These are phyloP conservation scores for Gentiana dahurica DNA, from an alignment of 257 asterid species.

Conservation along the genomic window DNA sequence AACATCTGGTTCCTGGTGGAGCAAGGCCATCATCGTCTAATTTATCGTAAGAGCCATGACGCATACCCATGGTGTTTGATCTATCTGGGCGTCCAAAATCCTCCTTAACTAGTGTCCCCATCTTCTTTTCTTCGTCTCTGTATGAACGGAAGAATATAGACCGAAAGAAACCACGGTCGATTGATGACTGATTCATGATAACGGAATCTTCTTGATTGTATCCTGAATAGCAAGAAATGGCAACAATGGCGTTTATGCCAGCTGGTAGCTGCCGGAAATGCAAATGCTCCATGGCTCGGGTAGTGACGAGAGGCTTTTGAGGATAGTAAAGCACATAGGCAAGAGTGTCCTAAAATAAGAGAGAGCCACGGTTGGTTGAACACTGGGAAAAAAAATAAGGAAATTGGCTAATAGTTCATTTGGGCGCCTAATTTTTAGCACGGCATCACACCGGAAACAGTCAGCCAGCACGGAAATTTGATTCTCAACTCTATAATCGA, in stretches of 20 bases:
- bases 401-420: not conserved
- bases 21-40: slow-evolving; percentile 97
- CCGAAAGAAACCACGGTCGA: slow-evolving; percentile 94
- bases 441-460: too few relatives aligned
- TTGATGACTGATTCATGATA: slow-evolving; percentile 93
- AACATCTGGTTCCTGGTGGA: slow-evolving; percentile 92
- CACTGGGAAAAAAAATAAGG: not conserved
- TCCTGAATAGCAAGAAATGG: slow-evolving; percentile 90
- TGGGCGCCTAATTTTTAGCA: too few relatives aligned
- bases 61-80: slow-evolving; percentile 93
- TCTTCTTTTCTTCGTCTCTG: slow-evolving; percentile 94
- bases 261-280: slow-evolving; percentile 98
- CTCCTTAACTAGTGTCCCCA: slow-evolving; percentile 97
- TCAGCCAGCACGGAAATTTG: too few relatives aligned
- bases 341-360: slow-evolving; percentile 57
- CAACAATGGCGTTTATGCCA: slow-evolving; percentile 95
- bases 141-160: slow-evolving; percentile 91
- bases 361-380: slow-evolving; percentile 4
- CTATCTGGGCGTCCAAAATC: slow-evolving; percentile 98
- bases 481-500: too few relatives aligned
- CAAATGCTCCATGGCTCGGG: slow-evolving; percentile 98
- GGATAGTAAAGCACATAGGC: slow-evolving; percentile 96
- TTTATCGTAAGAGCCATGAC: slow-evolving; percentile 95
- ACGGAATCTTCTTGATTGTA: slow-evolving; percentile 98
- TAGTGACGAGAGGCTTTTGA: slow-evolving; percentile 97